These are phyloP conservation scores for Tetradesmus obliquus DNA, from an alignment of 139 green algal genomes.

Conservation along the genomic window DNA sequence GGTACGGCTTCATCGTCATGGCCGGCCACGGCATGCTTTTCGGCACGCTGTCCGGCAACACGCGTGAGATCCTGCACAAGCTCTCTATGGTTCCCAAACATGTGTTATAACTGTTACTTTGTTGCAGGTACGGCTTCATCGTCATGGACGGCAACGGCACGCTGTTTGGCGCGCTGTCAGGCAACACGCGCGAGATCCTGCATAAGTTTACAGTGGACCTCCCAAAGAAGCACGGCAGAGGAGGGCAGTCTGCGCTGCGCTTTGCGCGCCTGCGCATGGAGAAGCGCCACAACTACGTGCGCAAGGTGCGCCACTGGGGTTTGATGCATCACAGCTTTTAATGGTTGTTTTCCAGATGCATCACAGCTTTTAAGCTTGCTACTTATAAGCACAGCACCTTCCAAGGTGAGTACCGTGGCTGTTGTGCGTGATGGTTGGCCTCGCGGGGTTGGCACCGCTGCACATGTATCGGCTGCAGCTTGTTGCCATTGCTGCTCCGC, in stretches of 20 bases:
- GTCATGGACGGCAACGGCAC: conserved; percentile 99
- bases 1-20: conserved; percentile 99
- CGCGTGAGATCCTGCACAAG: conserved; percentile 96
- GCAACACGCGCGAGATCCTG: conserved; percentile 96
- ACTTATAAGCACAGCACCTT: no score
- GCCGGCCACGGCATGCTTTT: conserved; percentile 97
- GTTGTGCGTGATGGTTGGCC: no score
- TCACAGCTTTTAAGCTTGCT: no score
- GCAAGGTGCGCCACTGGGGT: conserved; percentile 77
- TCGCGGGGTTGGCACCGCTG: no score
- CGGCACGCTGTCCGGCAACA: conserved; percentile 97
- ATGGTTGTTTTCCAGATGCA: neutral
- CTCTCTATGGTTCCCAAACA: conserved; percentile 60
- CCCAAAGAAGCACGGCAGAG: conserved; percentile 99
- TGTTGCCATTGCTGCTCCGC: no score
- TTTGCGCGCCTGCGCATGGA: conserved; percentile 98
- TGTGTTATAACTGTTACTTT: neutral
- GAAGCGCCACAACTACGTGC: conserved; percentile 99
- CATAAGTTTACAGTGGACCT: conserved; percentile 98
- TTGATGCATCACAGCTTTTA: neutral
- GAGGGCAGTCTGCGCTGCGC: conserved; percentile 97
- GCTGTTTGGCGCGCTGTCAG: conserved; percentile 96
- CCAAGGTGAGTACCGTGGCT: no score
- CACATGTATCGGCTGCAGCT: no score
- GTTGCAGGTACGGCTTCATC: conserved; percentile 97